phyloP scores from a whole-genome alignment of 345 rosid species.

The Lumnitzera littorea region DNA sequence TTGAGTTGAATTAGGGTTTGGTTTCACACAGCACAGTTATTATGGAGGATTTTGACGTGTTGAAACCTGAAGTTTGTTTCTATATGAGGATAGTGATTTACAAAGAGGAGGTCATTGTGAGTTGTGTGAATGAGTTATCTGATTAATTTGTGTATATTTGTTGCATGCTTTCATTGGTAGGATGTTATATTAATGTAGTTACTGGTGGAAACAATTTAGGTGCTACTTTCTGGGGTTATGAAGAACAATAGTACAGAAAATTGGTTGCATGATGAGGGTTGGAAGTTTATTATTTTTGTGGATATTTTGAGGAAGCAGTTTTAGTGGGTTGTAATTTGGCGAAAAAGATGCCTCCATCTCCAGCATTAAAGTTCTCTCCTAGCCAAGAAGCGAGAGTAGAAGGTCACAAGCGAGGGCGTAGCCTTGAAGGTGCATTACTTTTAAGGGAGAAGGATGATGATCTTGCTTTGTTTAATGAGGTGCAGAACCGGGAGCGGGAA shows the following conservation, averaged over 20 bases:
- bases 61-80: too few species aligned
- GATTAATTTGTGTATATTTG: too few species aligned
- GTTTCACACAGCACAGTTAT: too few species aligned
- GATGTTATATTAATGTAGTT: neutral
- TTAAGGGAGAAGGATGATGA: constrained; percentile 76
- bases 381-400: constrained; percentile 57
- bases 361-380: constrained; percentile 72
- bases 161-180: too few species aligned
- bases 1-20: constrained; percentile 20
- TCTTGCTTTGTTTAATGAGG: constrained; percentile 79
- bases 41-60: too few species aligned
- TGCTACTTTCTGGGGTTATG: neutral
- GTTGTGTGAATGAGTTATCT: too few species aligned
- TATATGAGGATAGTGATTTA: too few species aligned
- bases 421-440: constrained; percentile 60
- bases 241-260: neutral
- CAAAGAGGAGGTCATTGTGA: too few species aligned
- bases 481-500: constrained; percentile 82
- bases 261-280: constrained; percentile 3
- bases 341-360: constrained; percentile 78
- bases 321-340: neutral
- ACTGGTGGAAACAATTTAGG: neutral
- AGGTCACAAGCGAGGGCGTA: constrained; percentile 61
- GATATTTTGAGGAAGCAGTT: neutral
- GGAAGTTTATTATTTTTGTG: neutral